Evolutionary conservation across 495 filamentous ascomycete species (phyloP), one percentile per base, ranked within the genome.

Genomic region (Penicillium cataractarum): DNA sequence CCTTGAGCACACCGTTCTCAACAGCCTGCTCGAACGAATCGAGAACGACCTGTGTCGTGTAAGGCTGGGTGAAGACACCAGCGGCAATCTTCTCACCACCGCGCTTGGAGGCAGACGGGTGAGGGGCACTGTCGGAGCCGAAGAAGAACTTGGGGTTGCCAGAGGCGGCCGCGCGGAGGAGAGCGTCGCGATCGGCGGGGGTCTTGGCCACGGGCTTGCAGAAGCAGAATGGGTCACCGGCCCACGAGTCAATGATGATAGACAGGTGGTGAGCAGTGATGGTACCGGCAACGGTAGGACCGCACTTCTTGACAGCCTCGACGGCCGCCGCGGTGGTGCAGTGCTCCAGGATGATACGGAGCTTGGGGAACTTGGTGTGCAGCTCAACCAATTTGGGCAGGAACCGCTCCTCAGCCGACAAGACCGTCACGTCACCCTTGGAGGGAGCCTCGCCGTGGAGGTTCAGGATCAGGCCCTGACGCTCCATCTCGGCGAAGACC

Each of bases 1-100:
- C 84, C 51, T 76, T 80, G 17, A 96, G 77, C 46, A 89, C 76
- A n/a, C 87, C 89, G 29, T 85, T 82, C 68, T 85, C 77, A 22
- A 89, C 75, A 9, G 82, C 92, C 67, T 88, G 84, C 73, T 91
- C 89, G 29, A 96, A 81, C 19, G 90, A 90, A 60, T 84, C 83
- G 29, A 96, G 67, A 33, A 94, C 90, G 29, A 90, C 80, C 58
- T 89, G 86, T 15, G 91, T 87, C n/a, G 86, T 87, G 69, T 87
- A 91, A n/a, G 91, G 90, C 73, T 97, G 93, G 8, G 93, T 97
- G 78, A 96, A 97, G 7, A 94, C 89, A 26, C 94, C 93, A 5
- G 91, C 92, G 6, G 92, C 90, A n/a, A 82, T 75, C 75, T 84
- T 89, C 54, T 80, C 80, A 51, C 74, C 80, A 58, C 82, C 85